Evolutionary conservation across 495 filamentous ascomycete species (phyloP), one percentile per base, ranked within the genome.

Genomic region (Hypoxylon trugodes): DNA sequence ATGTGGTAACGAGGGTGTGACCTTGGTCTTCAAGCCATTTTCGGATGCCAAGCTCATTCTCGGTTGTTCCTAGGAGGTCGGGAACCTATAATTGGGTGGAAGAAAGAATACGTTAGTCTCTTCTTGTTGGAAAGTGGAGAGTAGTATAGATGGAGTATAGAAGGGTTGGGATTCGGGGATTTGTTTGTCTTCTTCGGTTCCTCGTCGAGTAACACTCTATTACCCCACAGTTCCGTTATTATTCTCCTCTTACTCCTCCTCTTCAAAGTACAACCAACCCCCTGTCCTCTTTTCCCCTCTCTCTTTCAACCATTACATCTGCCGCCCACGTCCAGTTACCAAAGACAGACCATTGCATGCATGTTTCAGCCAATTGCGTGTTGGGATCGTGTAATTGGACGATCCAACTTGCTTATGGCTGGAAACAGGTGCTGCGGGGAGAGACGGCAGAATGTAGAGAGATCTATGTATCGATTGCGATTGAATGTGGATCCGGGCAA

Each of bases 1-100:
- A 96, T 53, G 95, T 98, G 66, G 94, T 98, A 56, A 98, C 88
- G 47, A 98, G 85, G 24, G 90, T 94, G 85, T 98, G 95, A 71
- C 95, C 95, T 74, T 93, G 85, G 45, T 91, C 90, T 81, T 98
- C 95, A 63, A 98, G 84, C 95, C 95, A 98, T 79, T 95, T 91
- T 63, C 95, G 86, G 72, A 98, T 77, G 48, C 95, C 95, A 52
- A 98, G 90, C 84, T 98, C 95, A 77, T 98, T 98, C 83, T 98
- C 93, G 49, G 90, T 96, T 37, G 94, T 96, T 69, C 95, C 95
- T 55, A 98, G 88, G 52, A 98, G 85, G 62, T 83, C 83, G 48
- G 93, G 93, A 68, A 94, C 90, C 73, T 97, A 28, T 36, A 58
- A 64, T 63, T 60, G 65, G 54, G 38, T 33, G 57, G 51, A 56